Percentiles rank a stretch among this genome's conserved stretches.
These are phyloP conservation scores for Cladosporium sp. DNA, from an alignment of 2,329 filamentous ascomycete species.

Conservation along the genomic window DNA sequence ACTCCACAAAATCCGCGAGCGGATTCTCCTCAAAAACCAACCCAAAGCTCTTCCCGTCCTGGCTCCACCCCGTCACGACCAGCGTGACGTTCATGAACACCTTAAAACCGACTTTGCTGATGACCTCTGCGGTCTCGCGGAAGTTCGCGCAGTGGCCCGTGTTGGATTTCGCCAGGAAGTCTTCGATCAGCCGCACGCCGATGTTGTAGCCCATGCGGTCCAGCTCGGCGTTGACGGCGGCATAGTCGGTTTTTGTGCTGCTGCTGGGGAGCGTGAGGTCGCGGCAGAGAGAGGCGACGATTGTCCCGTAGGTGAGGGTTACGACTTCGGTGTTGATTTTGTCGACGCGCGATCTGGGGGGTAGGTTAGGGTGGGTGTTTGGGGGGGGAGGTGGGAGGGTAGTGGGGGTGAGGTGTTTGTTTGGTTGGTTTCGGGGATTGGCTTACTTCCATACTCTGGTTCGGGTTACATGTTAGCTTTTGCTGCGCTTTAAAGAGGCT, in stretches of 20 bases:
- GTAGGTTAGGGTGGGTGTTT: neutral
- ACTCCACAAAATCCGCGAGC: slow-evolving; percentile 92
- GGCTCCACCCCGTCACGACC: slow-evolving; percentile 90
- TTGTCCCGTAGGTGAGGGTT: slow-evolving; percentile 94
- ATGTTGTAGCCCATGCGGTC: slow-evolving; percentile 99
- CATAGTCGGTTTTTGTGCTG: slow-evolving; percentile 72
- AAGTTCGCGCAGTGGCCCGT: slow-evolving; percentile 89
- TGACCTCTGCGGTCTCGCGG: slow-evolving; percentile 93
- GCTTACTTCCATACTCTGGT: slow-evolving; percentile 88
- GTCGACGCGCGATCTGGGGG: slow-evolving; percentile 80
- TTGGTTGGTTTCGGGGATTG: slow-evolving; percentile 5
- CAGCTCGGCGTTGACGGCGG: slow-evolving; percentile 93
- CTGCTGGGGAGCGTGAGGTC: slow-evolving; percentile 58
- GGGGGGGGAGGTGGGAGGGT: neutral
- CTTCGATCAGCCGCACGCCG: slow-evolving; percentile 89
- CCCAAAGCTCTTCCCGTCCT: slow-evolving; percentile 94
- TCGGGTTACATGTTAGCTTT: neutral
- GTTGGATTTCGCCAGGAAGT: slow-evolving; percentile 94
- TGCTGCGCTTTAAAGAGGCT: slow-evolving; percentile 11
- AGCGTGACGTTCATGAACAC: slow-evolving; percentile 98
- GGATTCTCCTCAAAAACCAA: slow-evolving; percentile 97
- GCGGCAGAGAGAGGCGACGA: slow-evolving; percentile 93
- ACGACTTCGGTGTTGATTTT: slow-evolving; percentile 98
- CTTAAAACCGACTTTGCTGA: slow-evolving; percentile 97
- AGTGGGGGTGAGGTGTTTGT: neutral